Evolutionary conservation across 768 basidiomycete genomes (phyloP).

Genomic region (Lactarius evosmus): DNA sequence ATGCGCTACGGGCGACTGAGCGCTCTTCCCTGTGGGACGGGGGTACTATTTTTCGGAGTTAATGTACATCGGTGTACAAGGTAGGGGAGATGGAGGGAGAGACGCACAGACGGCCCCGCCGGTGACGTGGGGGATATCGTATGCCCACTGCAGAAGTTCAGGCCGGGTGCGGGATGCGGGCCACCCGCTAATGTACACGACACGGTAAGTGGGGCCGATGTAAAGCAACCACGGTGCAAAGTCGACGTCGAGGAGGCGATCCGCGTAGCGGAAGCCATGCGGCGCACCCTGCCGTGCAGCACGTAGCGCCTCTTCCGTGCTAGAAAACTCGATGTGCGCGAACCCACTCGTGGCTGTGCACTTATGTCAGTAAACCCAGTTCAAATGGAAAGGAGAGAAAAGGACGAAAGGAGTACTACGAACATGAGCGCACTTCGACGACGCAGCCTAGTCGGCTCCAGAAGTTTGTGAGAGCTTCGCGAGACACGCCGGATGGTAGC

Average conservation of each 20-base stretch:
- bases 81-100: too few relatives aligned
- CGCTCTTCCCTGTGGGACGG: conserved; percentile 3
- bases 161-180: neutral
- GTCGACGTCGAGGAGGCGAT: conserved; percentile 14
- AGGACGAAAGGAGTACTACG: neutral
- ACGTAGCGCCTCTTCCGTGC: conserved; percentile 5
- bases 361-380: neutral
- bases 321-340: conserved; percentile 25
- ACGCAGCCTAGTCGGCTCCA: conserved; percentile 24
- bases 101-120: neutral
- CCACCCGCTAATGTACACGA: conserved; percentile 19
- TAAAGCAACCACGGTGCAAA: conserved; percentile 13
- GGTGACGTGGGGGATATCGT: conserved; percentile 3
- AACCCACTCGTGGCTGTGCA: conserved; percentile 7
- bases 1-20: neutral
- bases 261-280: conserved; percentile 17
- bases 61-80: too few relatives aligned
- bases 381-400: neutral
- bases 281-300: conserved; percentile 14
- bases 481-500: neutral
- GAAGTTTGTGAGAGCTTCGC: conserved; percentile 4
- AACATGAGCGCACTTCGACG: conserved; percentile 21
- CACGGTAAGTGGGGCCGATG: neutral
- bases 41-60: conserved; percentile 2
- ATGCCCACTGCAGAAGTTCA: conserved; percentile 6